Evolutionary conservation across 495 filamentous ascomycete species (phyloP).

Genomic region (Neurospora sublineolata): DNA sequence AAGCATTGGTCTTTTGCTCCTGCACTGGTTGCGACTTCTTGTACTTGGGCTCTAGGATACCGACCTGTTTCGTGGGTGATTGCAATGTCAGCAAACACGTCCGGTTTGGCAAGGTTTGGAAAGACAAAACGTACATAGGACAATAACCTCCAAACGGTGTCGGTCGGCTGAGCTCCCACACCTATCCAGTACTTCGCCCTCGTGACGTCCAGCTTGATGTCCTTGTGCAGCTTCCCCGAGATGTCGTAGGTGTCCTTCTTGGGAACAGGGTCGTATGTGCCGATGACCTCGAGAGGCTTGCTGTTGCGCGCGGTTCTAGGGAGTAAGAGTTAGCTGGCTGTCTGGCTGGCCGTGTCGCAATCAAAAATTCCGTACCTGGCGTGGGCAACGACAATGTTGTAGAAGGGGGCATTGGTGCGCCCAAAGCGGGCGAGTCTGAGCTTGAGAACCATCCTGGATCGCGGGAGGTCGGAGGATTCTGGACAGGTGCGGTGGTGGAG

Average conservation of each 20-base stretch:
- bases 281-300: constrained; percentile 84
- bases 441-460: constrained; percentile 68
- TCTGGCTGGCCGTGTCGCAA: background rate
- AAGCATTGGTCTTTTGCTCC: background rate
- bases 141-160: constrained; percentile 77
- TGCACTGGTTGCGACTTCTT: background rate
- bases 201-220: constrained; percentile 71
- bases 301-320: constrained; percentile 65
- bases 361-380: constrained; percentile 56
- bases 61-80: background rate
- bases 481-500: background rate
- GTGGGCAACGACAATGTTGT: constrained; percentile 94
- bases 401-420: constrained; percentile 71
- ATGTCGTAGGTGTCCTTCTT: constrained; percentile 54
- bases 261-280: constrained; percentile 89
- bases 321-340: constrained; percentile 4
- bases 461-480: background rate
- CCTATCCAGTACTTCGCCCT: constrained; percentile 93
- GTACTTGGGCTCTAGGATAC: background rate
- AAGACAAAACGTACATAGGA: constrained; percentile 52
- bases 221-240: constrained; percentile 64
- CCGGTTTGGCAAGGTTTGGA: background rate
- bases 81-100: background rate
- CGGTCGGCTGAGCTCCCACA: constrained; percentile 88
- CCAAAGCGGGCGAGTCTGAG: constrained; percentile 93